Evolutionary conservation across 2,329 filamentous ascomycete species (phyloP), one percentile per base, ranked within the genome.

Genomic region (Penicillium hesseltinei): DNA sequence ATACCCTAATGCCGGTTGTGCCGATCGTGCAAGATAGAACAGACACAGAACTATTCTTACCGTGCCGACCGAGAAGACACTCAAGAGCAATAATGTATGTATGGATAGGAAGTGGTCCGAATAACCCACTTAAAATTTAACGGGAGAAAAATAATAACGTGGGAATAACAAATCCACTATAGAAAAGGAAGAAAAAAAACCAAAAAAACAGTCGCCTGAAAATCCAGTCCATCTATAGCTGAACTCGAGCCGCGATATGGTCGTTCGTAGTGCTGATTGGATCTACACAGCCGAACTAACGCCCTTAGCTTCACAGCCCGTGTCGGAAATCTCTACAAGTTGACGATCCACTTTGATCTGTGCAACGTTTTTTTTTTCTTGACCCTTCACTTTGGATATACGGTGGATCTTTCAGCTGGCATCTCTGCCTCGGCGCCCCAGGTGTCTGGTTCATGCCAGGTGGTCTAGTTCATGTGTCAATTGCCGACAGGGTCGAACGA

Each of bases 351-450:
- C 56, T 46, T 27, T n/a, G 48, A 56, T 60, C 51, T 15, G 21
- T 42, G 25, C 21, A 19, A 51, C 44, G 46, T 42, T 44, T 44
- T 33, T 52, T 25, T 33, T 43, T 43, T n/a, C 5, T 21, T 49
- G 21, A 38, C 3, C 17, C 29, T 53, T 35, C 19, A 53, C 11
- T n/a, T 23, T 17, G 7, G 29, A 25, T 38, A 21, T 23, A 39
- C 17, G 10, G 40, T 48, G 43, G 40, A 51, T 61, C 11, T 51
- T 51, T 67, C 63, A 67, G 65, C 65, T 67, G 59, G 57, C 6
- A 58, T 63, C 44, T 66, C 59, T 63, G 60, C 63, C 63, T 66
- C 51, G 60, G 54, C 29, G 59, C 40, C 56, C 62, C 60, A 63
- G 59, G 60, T 61, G 63, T 65, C 54, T 57, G 55, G 58, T 44